Evolutionary conservation across 2,329 filamentous ascomycete genomes (phyloP), one percentile per base, ranked within the genome.

Genomic region (Diaporthe citriasiana): DNA sequence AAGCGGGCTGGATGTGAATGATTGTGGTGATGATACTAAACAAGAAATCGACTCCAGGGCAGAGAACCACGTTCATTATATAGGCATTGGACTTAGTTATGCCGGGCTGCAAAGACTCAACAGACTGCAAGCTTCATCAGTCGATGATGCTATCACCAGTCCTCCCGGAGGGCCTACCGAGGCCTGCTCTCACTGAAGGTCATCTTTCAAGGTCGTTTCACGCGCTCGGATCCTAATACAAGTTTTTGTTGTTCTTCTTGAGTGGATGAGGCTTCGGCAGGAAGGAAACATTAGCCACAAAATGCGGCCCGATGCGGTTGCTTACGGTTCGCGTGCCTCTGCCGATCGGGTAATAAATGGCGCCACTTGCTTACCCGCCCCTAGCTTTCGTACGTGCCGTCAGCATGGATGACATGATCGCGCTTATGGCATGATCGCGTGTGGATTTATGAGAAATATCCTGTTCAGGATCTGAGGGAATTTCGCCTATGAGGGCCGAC

Each of bases 251-350:
- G 1, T 22, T 47, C 22, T 22, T 10, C 19, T 47, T 15, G 1
- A 25, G 12, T 57, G 10, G 55, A 25, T 57, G 33, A 38, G 33
- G 22, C 13, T 35, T 57, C 10, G 19, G 10, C 30, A 25, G 19
- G 55, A 38, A 57, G 19, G 33, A 57, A 57, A 57, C 55, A 38
- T n/a, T 19, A 38, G 55, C 55, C 55, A 57, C 33, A 57, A 57
- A 25, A 57, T 25, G 22, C 33, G 5, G 10, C 55, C 55, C 4
- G 12, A 38, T 38, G 22, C 33, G 55, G 55, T 8, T 38, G 55
- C 33, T 57, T 57, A 57, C 55, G 38, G 9, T 38, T 38, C 55
- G 33, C 55, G 12, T 38, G 33, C 19, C 15, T 57, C 55, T 35
- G 55, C 55, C 19, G 15, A 19, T 38, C 55, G 30, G 22, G 45